phyloP scores from a whole-genome alignment of 495 filamentous ascomycete genomes.

The Venustampulla echinocandica region DNA sequence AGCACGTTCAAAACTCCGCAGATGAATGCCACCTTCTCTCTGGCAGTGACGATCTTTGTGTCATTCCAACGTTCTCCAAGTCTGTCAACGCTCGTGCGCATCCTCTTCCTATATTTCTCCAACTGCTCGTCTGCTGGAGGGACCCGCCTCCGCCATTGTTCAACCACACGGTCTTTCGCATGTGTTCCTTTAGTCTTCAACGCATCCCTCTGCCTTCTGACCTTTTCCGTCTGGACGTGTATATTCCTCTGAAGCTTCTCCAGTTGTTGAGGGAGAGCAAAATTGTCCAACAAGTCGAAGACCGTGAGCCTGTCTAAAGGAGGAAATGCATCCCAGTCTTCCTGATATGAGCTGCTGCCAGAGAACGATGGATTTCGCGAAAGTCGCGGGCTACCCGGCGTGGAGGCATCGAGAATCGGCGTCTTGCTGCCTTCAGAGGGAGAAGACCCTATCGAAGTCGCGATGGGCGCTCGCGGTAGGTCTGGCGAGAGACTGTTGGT shows the following conservation, averaged over 20 bases:
- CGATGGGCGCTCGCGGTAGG: conserved; percentile 11
- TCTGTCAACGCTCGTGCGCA: conserved; percentile 80
- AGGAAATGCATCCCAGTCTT: conserved; percentile 79
- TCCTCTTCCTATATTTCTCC: conserved; percentile 77
- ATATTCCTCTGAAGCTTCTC: conserved; percentile 79
- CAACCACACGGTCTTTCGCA: conserved; percentile 61
- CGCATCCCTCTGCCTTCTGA: conserved; percentile 69
- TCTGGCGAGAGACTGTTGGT: conserved; percentile 17
- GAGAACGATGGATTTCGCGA: conserved; percentile 72
- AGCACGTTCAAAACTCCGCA: conserved; percentile 94
- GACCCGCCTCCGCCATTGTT: conserved; percentile 75
- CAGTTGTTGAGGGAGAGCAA: conserved; percentile 78
- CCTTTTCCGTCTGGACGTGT: conserved; percentile 72
- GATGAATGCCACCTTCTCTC: conserved; percentile 95
- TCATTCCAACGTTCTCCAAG: conserved; percentile 81
- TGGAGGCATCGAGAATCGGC: conserved; percentile 34
- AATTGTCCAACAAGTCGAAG: conserved; percentile 89
- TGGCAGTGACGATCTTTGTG: conserved; percentile 72
- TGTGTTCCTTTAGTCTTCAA: conserved; percentile 16
- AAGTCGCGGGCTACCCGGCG: conserved; percentile 42
- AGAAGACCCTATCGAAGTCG: conserved; percentile 32
- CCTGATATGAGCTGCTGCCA: conserved; percentile 67
- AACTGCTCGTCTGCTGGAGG: conserved; percentile 87
- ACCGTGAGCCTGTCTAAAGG: conserved; percentile 87
- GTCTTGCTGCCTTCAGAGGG: conserved; percentile 34